Evolutionary conservation across 1,284 basidiomycete genomes (phyloP), one percentile per base, ranked within the genome.

Genomic region (Crucibulum parvulum): DNA sequence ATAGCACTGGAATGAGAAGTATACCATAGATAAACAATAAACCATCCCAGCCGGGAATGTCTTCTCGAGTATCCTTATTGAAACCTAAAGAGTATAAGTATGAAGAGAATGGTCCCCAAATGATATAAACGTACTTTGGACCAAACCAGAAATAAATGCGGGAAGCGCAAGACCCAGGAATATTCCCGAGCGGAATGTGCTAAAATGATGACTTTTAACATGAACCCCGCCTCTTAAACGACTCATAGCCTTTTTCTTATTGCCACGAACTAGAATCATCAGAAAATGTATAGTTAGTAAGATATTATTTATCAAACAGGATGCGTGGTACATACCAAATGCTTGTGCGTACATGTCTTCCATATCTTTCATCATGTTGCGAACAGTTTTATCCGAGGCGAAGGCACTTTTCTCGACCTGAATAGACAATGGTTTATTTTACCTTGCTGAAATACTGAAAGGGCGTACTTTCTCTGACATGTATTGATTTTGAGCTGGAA

Each of bases 21-120:
- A 90, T 84, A 1, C 85, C 90, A 69, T 98, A 99, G n/a, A 96
- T 79, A 65, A 88, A 89, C 37, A 99, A 77, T 13, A 99, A 75
- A 0, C 85, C 88, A 53, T 84, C 81, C 90, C 91, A 96, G 24
- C 85, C 85, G 0, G 89, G 89, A 11, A 98, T 86, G 0, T 70
- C 77, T 1, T 70, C 69, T 16, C 87, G 84, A 3, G 88, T 91
- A 11, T 85, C 75, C 4, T 78, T 69, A 60, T 88, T 83, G 69
- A 89, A 87, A 64, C 87, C 93, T 92, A 61, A 37, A 51, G 39
- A 56, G 57, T 35, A 63, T 53, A 37, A 58, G 47, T 18, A 50
- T 37, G 18, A 4, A 15, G 34, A 46, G 4, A 47, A 31, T 16
- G 16, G 5, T 7, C 18, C 18, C n/a, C 34, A n/a, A 48, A 34